A percentile compares a stretch with the other conserved stretches of the same genome.
Conservation (phyloP, 176 grass and related monocot species). For the Aechmea fasciata region DNA sequence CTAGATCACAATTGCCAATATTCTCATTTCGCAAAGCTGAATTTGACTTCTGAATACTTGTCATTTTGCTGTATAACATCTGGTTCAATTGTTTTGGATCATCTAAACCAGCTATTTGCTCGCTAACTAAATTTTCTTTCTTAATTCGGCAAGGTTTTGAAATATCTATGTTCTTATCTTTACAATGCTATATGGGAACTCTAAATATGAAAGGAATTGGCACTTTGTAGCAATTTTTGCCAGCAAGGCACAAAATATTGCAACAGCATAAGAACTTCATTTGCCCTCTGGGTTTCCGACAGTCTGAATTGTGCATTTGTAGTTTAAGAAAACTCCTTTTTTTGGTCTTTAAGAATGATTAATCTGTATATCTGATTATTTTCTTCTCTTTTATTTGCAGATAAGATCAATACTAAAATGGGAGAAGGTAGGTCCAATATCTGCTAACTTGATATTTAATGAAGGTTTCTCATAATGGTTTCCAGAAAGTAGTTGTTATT, state of each 20-base stretch:
- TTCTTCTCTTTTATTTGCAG: conserved; percentile 8
- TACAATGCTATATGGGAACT: too few species aligned
- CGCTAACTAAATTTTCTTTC: too few species aligned
- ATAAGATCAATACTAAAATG: conserved; percentile 17
- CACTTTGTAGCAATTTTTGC: too few species aligned
- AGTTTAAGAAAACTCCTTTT: too few species aligned
- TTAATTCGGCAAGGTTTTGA: too few species aligned
- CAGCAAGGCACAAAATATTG: too few species aligned
- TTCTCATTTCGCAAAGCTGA: background rate
- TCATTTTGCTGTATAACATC: background rate
- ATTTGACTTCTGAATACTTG: background rate
- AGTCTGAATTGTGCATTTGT: too few species aligned
- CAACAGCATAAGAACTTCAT: too few species aligned
- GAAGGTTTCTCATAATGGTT: background rate
- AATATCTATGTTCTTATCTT: too few species aligned
- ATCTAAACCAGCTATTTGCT: background rate
- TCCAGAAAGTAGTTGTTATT: background rate
- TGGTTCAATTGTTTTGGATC: background rate
- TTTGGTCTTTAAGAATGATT: too few species aligned
- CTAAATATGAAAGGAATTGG: too few species aligned
- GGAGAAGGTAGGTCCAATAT: conserved; percentile 12
- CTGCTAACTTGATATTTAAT: background rate
- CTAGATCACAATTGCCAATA: background rate
- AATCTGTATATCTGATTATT: background rate
- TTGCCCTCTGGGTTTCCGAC: too few species aligned